Evolutionary conservation across 768 basidiomycete species (phyloP), one percentile per base, ranked within the genome.

Genomic region (Candolleomyces aberdarensis): DNA sequence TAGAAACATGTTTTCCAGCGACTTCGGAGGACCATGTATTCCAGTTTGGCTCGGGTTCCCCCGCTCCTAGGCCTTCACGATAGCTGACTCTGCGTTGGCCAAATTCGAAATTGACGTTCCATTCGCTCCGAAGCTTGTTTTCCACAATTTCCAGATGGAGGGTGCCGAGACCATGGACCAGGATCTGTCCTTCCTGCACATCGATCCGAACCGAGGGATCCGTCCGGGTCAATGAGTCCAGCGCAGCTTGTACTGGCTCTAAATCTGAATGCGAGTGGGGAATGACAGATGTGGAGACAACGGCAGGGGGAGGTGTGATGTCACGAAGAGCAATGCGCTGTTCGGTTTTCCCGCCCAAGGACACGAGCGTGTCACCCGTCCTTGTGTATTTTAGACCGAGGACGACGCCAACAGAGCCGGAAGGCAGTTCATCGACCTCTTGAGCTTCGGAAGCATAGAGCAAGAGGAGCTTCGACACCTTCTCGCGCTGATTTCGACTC

Each of bases 131-230:
- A 29, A 95, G 76, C 47, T 94, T 82, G n/a, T 86, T 84, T 72
- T 92, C 91, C 10, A 94, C 80, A 58, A 95, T 94, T 72, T 95
- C 93, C n/a, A 95, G 82, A 69, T 95, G 93, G 13, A 95, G 80
- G 32, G 89, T 85, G 14, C 93, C 93, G 46, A 95, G 83, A 2
- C 92, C 92, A 65, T 94, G 91, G 0, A 92, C 80, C 32, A 95
- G 80, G 39, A 92, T 77, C 66, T 95, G 93, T 1, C 92, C 93
- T 64, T 95, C 93, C 58, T 91, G 87, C 3, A 78, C 75, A 57
- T 94, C 93, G 32, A 87, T 78, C 19, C 94, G 87, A 31, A 94
- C 84, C 0, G 92, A 94, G n/a, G 93, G 93, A 68, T 95, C 93
- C 1, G 94, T 94, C n/a, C 93, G 87, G 17, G 84, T 77, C 29